Evolutionary conservation across 2,329 filamentous ascomycete genomes (phyloP).

Genomic region (Ophiostoma montium): DNA sequence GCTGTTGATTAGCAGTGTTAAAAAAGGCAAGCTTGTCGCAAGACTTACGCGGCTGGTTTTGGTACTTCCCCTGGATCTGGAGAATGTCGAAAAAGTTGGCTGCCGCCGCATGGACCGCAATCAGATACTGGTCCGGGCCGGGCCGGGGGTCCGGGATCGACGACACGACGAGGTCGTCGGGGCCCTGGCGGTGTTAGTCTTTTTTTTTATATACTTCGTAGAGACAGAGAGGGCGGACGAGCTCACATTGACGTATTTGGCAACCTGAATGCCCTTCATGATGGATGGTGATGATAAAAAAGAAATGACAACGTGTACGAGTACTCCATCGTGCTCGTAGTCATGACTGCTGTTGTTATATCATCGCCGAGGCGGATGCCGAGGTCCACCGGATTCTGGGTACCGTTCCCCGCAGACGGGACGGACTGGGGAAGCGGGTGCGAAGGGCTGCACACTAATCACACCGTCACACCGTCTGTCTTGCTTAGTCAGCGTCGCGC

Average conservation of each 20-base stretch:
- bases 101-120: constrained; percentile 73
- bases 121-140: constrained; percentile 61
- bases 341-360: no score
- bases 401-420: background rate
- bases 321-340: no score
- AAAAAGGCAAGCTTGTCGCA: no score
- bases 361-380: background rate
- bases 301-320: no score
- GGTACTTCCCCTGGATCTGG: constrained; percentile 91
- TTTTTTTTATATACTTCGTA: no score
- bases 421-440: background rate
- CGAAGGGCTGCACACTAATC: no score
- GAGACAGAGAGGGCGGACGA: background rate
- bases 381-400: background rate
- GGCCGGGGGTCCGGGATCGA: constrained; percentile 63
- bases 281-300: no score
- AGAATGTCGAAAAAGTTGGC: constrained; percentile 97
- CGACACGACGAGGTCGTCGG: constrained; percentile 62
- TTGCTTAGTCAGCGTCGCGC: no score
- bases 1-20: no score
- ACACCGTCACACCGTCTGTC: no score
- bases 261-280: constrained; percentile 23
- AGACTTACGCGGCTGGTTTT: constrained; percentile 54
- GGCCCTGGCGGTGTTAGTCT: constrained; percentile 37
- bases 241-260: constrained; percentile 22